These are phyloP conservation scores for Dactylellina haptotyla DNA, from an alignment of 2,329 filamentous ascomycete species.

Conservation along the genomic window DNA sequence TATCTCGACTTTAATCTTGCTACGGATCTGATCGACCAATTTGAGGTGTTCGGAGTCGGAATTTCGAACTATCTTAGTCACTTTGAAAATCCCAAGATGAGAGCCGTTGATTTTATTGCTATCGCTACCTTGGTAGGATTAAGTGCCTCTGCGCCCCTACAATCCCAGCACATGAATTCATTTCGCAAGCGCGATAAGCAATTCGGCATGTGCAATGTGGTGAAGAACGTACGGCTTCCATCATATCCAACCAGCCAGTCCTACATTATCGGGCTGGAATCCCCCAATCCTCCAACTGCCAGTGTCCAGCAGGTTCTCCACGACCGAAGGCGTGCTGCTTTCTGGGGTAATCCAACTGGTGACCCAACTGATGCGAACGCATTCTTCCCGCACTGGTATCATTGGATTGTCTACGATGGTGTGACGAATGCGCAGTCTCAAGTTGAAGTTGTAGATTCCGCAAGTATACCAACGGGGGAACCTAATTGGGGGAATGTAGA, in stretches of 20 bases:
- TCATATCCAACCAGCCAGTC: background rate
- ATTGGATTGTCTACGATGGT: constrained; percentile 12
- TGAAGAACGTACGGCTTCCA: background rate
- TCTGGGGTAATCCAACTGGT: constrained; percentile 13
- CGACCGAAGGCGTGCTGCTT: constrained; percentile 1
- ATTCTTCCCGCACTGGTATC: constrained; percentile 26
- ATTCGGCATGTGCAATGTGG: constrained; percentile 9
- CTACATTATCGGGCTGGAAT: constrained; percentile 12
- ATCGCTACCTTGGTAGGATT: background rate
- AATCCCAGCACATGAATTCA: background rate
- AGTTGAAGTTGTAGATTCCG: background rate
- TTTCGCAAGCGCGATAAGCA: constrained; percentile 4
- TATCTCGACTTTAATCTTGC: too few species aligned
- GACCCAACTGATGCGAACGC: background rate
- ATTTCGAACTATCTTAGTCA: too few species aligned
- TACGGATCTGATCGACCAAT: too few species aligned
- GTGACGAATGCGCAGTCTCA: background rate
- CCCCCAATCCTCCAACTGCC: background rate
- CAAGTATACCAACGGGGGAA: background rate
- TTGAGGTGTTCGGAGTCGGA: too few species aligned
- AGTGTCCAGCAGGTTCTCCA: background rate
- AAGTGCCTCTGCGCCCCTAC: background rate
- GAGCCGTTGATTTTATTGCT: background rate
- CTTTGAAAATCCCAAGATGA: background rate
- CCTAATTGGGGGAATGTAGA: constrained; percentile 1